phyloP scores from a whole-genome alignment of 78 protist species.

The Guillardia theta region DNA sequence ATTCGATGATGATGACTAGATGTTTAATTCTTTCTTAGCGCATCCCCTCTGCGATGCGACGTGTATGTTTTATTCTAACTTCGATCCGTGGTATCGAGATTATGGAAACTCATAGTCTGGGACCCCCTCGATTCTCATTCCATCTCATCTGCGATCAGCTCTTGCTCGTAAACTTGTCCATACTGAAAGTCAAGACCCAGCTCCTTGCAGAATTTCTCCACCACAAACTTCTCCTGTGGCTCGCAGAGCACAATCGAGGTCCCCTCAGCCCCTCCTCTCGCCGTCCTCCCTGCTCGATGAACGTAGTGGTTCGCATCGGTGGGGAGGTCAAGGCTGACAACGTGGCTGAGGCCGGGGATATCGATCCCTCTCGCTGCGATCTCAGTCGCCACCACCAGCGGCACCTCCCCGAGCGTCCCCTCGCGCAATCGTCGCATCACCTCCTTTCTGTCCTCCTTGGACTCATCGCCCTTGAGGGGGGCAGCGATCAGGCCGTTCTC shows the following conservation, averaged over 20 bases:
- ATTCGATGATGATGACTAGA: not conserved
- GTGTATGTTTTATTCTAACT: too few relatives aligned
- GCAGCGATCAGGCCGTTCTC: slow-evolving; percentile 16
- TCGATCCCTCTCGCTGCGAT: not conserved
- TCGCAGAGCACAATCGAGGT: not conserved
- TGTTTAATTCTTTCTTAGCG: not conserved
- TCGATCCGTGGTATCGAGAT: too few relatives aligned
- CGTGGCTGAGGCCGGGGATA: not conserved
- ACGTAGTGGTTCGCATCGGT: not conserved
- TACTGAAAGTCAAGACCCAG: not conserved
- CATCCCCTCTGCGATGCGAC: too few relatives aligned
- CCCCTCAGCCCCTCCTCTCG: not conserved
- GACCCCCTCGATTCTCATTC: too few relatives aligned
- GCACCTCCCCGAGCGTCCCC: not conserved
- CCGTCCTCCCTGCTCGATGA: not conserved
- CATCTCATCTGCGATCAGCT: too few relatives aligned
- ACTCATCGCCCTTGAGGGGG: not conserved
- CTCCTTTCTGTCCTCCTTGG: not conserved
- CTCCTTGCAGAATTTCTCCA: not conserved
- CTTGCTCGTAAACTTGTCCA: not conserved
- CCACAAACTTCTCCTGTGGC: not conserved
- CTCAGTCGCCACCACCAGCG: not conserved
- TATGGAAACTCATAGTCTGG: too few relatives aligned
- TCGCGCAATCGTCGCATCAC: not conserved
- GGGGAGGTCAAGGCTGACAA: not conserved